Evolutionary conservation across 805 yeast species (phyloP).

Genomic region (Schizosaccharomyces japonicus): DNA sequence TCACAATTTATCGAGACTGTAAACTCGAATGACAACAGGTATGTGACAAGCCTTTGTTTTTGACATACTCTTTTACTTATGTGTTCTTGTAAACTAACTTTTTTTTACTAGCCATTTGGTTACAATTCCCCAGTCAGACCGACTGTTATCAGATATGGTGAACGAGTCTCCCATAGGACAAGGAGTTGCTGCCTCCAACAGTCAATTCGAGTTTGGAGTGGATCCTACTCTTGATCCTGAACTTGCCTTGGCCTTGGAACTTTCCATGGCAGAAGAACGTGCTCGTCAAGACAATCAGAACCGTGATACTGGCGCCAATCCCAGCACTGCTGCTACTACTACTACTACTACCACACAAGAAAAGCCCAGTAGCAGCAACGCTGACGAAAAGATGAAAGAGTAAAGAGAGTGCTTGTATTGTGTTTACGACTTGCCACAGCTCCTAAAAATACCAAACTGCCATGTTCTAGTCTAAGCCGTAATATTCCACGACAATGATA

Average conservation of each 20-base stretch:
- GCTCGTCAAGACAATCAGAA: constrained; percentile 79
- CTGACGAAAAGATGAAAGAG: no score
- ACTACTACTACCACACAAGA: no score
- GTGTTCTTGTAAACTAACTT: not conserved
- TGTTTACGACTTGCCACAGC: no score
- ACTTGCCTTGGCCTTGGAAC: constrained; percentile 78
- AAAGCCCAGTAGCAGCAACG: no score
- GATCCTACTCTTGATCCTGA: constrained; percentile 94
- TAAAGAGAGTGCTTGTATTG: no score
- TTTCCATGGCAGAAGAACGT: constrained; percentile 85
- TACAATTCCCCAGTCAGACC: constrained; percentile 72
- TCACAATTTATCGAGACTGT: constrained; percentile 55
- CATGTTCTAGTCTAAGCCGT: no score
- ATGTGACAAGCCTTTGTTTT: not conserved
- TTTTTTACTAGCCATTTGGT: constrained; percentile 30
- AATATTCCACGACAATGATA: no score
- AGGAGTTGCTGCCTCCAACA: constrained; percentile 35
- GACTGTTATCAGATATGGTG: constrained; percentile 57
- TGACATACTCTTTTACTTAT: not conserved
- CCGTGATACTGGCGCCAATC: no score
- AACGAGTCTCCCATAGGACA: constrained; percentile 51
- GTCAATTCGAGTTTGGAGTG: constrained; percentile 31
- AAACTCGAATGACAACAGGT: constrained; percentile 34
- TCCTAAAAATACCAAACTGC: no score
- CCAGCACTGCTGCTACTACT: no score